phyloP scores from a whole-genome alignment of 2,329 filamentous ascomycete species.

The Macrophomina pseudophaseolina region DNA sequence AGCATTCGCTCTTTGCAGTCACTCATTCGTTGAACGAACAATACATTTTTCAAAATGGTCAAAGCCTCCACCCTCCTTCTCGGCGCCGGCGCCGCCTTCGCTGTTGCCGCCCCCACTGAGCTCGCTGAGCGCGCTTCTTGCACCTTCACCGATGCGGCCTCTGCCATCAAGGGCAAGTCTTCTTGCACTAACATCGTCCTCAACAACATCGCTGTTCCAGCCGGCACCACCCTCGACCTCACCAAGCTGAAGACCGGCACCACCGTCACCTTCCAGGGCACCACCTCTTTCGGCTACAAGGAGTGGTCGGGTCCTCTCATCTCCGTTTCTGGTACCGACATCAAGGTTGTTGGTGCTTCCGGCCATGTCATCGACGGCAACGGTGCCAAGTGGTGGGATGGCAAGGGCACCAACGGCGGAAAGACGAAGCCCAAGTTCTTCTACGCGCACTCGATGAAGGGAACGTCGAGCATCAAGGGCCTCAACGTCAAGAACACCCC shows the following conservation, averaged over 20 bases:
- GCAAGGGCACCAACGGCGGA: slow-evolving; percentile 53
- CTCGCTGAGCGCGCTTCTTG: slow-evolving; percentile 17
- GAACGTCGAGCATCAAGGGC: slow-evolving; percentile 42
- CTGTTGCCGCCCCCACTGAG: slow-evolving; percentile 21
- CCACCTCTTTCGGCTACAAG: slow-evolving; percentile 45
- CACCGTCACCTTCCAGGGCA: slow-evolving; percentile 33
- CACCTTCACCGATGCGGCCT: slow-evolving; percentile 31
- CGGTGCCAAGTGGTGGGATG: slow-evolving; percentile 52
- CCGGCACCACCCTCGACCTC: slow-evolving; percentile 58
- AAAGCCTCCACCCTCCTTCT: slow-evolving; percentile 23
- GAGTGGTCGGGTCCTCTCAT: slow-evolving; percentile 47
- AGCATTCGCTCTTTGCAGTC: slow-evolving; percentile 21
- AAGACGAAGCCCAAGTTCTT: slow-evolving; percentile 35
- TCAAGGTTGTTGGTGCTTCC: slow-evolving; percentile 46
- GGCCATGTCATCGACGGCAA: slow-evolving; percentile 48
- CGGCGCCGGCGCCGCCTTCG: slow-evolving; percentile 27
- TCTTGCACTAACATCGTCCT: slow-evolving; percentile 27
- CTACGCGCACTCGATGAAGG: slow-evolving; percentile 31
- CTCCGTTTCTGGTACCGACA: slow-evolving; percentile 45
- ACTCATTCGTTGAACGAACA: slow-evolving; percentile 25
- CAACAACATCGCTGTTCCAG: slow-evolving; percentile 25
- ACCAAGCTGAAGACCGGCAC: slow-evolving; percentile 53
- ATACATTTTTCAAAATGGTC: slow-evolving; percentile 24
- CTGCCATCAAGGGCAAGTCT: slow-evolving; percentile 25
- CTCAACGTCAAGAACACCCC: slow-evolving; percentile 62